Percentiles rank a stretch among this genome's conserved stretches.
phyloP scores from a whole-genome alignment of 2,329 filamentous ascomycete genomes.

The Aspergillus pseudotamarii region DNA sequence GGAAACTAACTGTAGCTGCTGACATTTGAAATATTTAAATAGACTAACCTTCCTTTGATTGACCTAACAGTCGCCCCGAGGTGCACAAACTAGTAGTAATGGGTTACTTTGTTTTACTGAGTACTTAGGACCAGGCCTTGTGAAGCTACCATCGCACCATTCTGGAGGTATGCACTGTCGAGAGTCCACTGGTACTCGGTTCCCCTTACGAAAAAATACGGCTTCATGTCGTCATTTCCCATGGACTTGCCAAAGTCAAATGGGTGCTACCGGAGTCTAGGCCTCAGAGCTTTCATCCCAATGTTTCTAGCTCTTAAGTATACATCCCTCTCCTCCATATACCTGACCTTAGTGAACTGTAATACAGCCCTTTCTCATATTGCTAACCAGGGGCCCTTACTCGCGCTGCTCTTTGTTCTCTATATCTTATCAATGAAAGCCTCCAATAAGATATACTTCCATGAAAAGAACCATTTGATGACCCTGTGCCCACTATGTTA shows the following conservation, averaged over 20 bases:
- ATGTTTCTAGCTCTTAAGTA: background rate
- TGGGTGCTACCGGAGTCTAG: slow-evolving; percentile 10
- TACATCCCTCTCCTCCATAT: background rate
- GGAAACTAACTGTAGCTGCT: background rate
- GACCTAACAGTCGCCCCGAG: background rate
- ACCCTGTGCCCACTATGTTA: slow-evolving; percentile 10
- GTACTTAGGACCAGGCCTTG: background rate
- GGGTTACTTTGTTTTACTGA: background rate
- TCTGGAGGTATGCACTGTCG: background rate
- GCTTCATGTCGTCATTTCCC: slow-evolving; percentile 18
- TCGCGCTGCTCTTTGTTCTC: background rate
- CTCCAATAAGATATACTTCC: background rate
- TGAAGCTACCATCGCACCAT: background rate
- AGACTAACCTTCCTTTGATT: too few species aligned
- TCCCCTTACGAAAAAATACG: background rate
- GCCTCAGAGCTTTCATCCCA: background rate
- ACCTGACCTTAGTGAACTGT: background rate
- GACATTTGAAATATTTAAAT: background rate
- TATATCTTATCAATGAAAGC: background rate
- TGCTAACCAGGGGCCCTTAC: background rate
- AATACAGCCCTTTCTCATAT: background rate
- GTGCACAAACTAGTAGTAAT: background rate
- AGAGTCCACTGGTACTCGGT: background rate
- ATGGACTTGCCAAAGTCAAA: slow-evolving; percentile 3
- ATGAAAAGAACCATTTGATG: background rate